phyloP scores from a whole-genome alignment of 2,329 filamentous ascomycete species.

The Thielaviopsis ethacetica region DNA sequence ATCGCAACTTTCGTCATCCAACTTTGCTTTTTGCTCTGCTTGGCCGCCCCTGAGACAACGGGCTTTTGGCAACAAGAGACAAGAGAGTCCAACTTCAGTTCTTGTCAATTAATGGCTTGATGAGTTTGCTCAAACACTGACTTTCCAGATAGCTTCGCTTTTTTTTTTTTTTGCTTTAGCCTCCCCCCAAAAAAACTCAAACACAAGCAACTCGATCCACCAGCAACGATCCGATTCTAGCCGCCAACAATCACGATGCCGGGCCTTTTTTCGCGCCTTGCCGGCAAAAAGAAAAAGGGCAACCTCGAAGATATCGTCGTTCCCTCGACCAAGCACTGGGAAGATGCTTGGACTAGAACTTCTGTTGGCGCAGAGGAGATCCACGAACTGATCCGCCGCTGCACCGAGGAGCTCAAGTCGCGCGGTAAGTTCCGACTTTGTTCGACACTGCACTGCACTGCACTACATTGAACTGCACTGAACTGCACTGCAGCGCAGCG shows the following conservation, averaged over 20 bases:
- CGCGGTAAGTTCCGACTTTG: slow-evolving; percentile 48
- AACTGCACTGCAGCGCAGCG: no score
- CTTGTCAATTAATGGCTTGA: no score
- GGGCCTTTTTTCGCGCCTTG: slow-evolving; percentile 47
- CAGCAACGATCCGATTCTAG: neutral
- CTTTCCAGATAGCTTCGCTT: no score
- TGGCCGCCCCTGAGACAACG: slow-evolving; percentile 3
- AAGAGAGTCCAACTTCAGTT: no score
- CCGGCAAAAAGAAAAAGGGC: slow-evolving; percentile 53
- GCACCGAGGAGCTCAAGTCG: slow-evolving; percentile 82
- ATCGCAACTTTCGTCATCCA: no score
- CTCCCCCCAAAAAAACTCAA: no score
- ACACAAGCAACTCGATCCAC: neutral
- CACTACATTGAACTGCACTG: no score
- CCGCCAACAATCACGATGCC: slow-evolving; percentile 28
- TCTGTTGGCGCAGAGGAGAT: slow-evolving; percentile 81
- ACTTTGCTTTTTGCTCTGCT: neutral
- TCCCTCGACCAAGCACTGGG: slow-evolving; percentile 62
- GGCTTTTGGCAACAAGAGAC: neutral
- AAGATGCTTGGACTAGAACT: slow-evolving; percentile 71
- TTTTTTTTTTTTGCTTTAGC: no score
- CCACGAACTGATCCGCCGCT: slow-evolving; percentile 68
- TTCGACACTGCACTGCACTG: neutral
- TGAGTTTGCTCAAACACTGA: no score
- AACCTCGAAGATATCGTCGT: slow-evolving; percentile 32